These are phyloP conservation scores for Pythium myriotylum DNA, from an alignment of 352 stramenopile genomes.

Conservation along the genomic window DNA sequence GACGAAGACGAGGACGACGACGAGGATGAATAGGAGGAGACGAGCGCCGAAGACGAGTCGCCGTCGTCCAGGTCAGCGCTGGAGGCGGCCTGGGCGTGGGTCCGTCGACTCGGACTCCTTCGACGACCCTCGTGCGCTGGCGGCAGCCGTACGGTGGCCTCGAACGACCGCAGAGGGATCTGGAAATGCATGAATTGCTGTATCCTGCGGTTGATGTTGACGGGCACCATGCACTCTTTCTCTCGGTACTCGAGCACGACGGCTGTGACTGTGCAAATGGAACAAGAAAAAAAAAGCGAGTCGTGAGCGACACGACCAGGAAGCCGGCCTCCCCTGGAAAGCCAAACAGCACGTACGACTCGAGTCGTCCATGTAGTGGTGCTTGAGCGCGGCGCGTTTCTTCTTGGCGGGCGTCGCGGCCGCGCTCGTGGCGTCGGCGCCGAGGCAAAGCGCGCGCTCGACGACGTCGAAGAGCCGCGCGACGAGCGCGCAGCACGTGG, in stretches of 20 bases:
- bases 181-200: conserved; percentile 89
- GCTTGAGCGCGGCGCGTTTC: conserved; percentile 27
- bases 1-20: conserved; percentile 11
- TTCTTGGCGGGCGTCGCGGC: conserved; percentile 24
- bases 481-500: conserved; percentile 67
- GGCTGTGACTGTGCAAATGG: conserved; percentile 57
- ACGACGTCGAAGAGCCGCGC: conserved; percentile 70
- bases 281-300: conserved; percentile 2
- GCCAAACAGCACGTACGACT: conserved; percentile 64
- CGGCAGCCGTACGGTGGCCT: conserved; percentile 78
- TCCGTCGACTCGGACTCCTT: not conserved
- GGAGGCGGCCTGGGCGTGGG: not conserved
- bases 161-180: conserved; percentile 83
- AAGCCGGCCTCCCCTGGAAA: no score
- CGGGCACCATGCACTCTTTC: conserved; percentile 81
- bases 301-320: no score
- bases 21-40: conserved; percentile 4
- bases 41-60: not conserved
- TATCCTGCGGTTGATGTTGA: conserved; percentile 86
- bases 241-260: conserved; percentile 88
- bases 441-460: conserved; percentile 60
- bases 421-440: conserved; percentile 13
- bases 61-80: not conserved
- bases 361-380: conserved; percentile 63
- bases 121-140: conserved; percentile 31